Conservation (phyloP, 2,329 filamentous ascomycete species). For the Raffaelea albimanens region DNA sequence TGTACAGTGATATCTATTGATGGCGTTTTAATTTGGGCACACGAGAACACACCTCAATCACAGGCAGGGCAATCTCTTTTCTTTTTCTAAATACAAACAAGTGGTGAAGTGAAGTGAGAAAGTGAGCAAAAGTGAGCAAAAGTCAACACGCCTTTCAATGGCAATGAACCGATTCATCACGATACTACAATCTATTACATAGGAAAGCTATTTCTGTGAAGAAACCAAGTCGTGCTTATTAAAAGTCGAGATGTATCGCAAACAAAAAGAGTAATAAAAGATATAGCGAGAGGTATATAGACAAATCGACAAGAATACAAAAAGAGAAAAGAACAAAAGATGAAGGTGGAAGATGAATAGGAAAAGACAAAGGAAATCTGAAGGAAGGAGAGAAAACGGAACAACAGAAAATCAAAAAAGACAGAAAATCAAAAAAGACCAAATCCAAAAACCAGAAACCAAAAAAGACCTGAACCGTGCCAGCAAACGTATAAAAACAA, state of each 20-base stretch:
- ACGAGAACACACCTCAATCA: not conserved
- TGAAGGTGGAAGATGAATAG: not conserved
- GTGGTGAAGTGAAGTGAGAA: too few species aligned
- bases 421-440: not conserved
- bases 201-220: not conserved
- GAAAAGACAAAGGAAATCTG: not conserved
- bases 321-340: not conserved
- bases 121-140: too few species aligned
- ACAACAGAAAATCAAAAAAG: not conserved
- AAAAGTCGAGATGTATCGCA: not conserved
- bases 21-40: slow-evolving; percentile 2
- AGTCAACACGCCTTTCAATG: too few species aligned
- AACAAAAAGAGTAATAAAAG: not conserved
- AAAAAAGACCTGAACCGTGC: not conserved
- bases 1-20: not conserved
- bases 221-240: not conserved
- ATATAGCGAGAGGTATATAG: not conserved
- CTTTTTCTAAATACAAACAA: too few species aligned
- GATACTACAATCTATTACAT: too few species aligned
- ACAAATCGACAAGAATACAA: not conserved
- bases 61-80: too few species aligned
- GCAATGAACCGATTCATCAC: too few species aligned
- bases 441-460: not conserved
- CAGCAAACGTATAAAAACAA: not conserved
- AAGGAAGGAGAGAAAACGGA: slow-evolving; percentile 1